Percentiles rank a stretch among this genome's conserved stretches.
phyloP scores from a whole-genome alignment of 1,284 basidiomycete genomes.

The Naganishia cerealis region DNA sequence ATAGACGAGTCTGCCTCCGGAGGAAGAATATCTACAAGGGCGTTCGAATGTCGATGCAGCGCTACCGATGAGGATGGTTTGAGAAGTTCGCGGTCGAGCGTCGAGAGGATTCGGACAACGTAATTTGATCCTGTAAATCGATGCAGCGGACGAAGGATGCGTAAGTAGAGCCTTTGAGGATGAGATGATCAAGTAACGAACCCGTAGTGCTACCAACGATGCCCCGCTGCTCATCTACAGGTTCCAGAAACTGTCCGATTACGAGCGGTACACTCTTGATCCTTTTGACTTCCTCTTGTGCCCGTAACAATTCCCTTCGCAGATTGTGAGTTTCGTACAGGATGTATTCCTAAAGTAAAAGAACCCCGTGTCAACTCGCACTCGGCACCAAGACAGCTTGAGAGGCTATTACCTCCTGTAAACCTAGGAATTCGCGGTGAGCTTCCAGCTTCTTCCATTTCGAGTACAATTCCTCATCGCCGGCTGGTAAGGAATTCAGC shows the following conservation, averaged over 20 bases:
- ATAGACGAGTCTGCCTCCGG: conserved; percentile 98
- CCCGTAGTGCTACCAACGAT: conserved; percentile 97
- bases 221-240: conserved; percentile 95
- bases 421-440: conserved; percentile 88
- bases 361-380: neutral
- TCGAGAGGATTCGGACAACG: conserved; percentile 95
- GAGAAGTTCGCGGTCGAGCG: conserved; percentile 92
- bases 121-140: conserved; percentile 74
- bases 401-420: conserved; percentile 67
- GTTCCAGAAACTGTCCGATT: conserved; percentile 98
- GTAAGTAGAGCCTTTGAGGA: neutral
- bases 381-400: no score
- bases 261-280: conserved; percentile 99
- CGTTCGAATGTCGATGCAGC: conserved; percentile 96
- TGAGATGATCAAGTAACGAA: conserved; percentile 34
- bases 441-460: conserved; percentile 92
- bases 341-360: conserved; percentile 70
- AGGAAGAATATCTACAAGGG: conserved; percentile 95
- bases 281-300: conserved; percentile 98
- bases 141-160: neutral
- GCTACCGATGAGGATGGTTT: conserved; percentile 97
- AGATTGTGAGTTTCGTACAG: conserved; percentile 98
- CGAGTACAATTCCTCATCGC: conserved; percentile 86
- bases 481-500: conserved; percentile 72
- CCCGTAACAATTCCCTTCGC: conserved; percentile 94